phyloP scores from a whole-genome alignment of 2,329 filamentous ascomycete genomes.

The Rhynchosporium secalis region DNA sequence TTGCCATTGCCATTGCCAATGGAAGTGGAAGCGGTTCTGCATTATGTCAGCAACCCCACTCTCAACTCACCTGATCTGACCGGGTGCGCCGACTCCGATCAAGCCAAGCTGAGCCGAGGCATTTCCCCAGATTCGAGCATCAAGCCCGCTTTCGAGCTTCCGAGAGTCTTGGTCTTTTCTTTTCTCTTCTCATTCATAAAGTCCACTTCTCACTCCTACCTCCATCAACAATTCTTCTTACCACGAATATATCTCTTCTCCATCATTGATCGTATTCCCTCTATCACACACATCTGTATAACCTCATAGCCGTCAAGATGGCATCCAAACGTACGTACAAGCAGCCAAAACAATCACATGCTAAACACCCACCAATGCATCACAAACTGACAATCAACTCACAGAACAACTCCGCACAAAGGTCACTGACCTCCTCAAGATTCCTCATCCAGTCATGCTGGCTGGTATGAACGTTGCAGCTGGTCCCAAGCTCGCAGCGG shows the following conservation, averaged over 20 bases:
- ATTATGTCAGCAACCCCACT: conserved; percentile 7
- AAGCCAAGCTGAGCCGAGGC: conserved; percentile 31
- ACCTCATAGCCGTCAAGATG: conserved; percentile 51
- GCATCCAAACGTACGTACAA: conserved; percentile 72
- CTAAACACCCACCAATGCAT: conserved; percentile 9
- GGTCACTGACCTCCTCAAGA: conserved; percentile 93
- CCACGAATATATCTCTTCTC: neutral
- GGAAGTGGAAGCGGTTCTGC: neutral
- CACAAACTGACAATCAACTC: conserved; percentile 31
- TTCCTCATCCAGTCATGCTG: conserved; percentile 93
- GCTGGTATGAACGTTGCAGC: conserved; percentile 99
- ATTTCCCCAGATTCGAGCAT: conserved; percentile 35
- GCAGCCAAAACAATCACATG: conserved; percentile 31
- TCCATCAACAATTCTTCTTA: neutral
- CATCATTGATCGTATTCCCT: conserved; percentile 8
- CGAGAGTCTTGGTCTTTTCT: conserved; percentile 13
- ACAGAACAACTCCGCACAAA: conserved; percentile 86
- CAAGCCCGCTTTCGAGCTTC: neutral
- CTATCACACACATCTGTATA: conserved; percentile 18
- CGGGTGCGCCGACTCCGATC: neutral
- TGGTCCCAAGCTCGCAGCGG: conserved; percentile 91
- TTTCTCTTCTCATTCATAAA: conserved; percentile 1
- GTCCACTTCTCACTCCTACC: no score
- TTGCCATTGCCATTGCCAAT: neutral
- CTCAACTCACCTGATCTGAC: conserved; percentile 4